Evolutionary conservation across 177 flowering plant species (phyloP), one percentile per base, ranked within the genome.

Genomic region (Vitis hybrid): DNA sequence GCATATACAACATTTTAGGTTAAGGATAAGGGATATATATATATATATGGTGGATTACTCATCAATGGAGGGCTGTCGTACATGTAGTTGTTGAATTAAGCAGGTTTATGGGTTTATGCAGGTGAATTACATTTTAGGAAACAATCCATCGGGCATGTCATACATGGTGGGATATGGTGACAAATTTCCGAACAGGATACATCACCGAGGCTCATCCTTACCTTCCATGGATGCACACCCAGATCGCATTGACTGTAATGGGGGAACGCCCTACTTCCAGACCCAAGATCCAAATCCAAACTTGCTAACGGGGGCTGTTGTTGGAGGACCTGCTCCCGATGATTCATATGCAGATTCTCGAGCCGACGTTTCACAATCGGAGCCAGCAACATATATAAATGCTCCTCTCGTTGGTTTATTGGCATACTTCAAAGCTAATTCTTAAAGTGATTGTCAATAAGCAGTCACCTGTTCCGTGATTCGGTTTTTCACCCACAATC

Each of bases 101-200:
- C 48, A 12, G 7, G 18, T 63, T 21, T 2, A 8, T 5, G 52
- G 5, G 15, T 51, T 21, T 1, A 60, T 56, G 79, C 81, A 85
- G 88, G 86, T 83, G 67, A 84, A 88, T 65, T 88, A 88, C 58
- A 81, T 88, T 57, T 70, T 88, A 0, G 92, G 94, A 57, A 75
- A 66, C 56, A 90, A 90, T 56, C 91, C 91, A 18, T 40, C 71
- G 65, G 64, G 63, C 11, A 82, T 87, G 86, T 88, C 92, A 14
- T 90, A 86, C 76, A 88, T 90, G 92, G 89, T 90, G 45, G 92
- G 92, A 26, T 88, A 81, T 75, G 89, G 94, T 4, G 12, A 55
- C 0, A 80, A 77, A 2, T 88, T 34, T 56, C 91, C 94, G 2
- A 72, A 67, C 5, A 79, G 73, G 19, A 81, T 88, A 14, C 94